Evolutionary conservation across 2,329 filamentous ascomycete species (phyloP).

Genomic region (Talaromyces pinophilus): DNA sequence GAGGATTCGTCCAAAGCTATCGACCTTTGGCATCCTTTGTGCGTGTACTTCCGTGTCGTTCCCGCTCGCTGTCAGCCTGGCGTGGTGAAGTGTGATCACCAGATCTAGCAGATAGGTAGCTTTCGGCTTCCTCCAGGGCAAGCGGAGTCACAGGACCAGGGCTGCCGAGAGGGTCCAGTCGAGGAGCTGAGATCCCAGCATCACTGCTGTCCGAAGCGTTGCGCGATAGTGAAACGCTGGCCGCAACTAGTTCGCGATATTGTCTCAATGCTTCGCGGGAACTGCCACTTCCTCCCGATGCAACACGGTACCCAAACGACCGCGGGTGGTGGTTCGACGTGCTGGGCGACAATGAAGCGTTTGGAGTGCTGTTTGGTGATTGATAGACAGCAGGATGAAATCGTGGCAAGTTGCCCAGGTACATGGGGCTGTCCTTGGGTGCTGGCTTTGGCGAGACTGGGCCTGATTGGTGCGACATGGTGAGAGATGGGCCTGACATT

Average conservation of each 20-base stretch:
- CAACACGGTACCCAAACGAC: slow-evolving; percentile 36
- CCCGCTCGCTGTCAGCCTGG: slow-evolving; percentile 24
- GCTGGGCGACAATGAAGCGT: slow-evolving; percentile 30
- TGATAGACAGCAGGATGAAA: slow-evolving; percentile 51
- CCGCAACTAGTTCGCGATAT: slow-evolving; percentile 47
- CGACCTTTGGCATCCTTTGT: slow-evolving; percentile 22
- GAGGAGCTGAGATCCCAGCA: slow-evolving; percentile 46
- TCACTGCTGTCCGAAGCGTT: slow-evolving; percentile 31
- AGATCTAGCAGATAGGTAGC: slow-evolving; percentile 43
- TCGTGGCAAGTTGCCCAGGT: slow-evolving; percentile 46
- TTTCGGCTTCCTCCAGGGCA: slow-evolving; percentile 43
- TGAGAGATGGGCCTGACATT: slow-evolving; percentile 25
- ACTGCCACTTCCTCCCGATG: slow-evolving; percentile 37
- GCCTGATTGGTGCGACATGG: slow-evolving; percentile 40
- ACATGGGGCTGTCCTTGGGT: slow-evolving; percentile 41
- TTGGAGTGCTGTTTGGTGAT: slow-evolving; percentile 30
- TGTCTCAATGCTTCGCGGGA: slow-evolving; percentile 44
- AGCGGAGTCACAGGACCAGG: slow-evolving; percentile 51
- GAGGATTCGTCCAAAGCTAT: slow-evolving; percentile 1
- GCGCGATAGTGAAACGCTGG: slow-evolving; percentile 34
- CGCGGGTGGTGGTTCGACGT: slow-evolving; percentile 34
- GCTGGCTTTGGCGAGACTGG: slow-evolving; percentile 34
- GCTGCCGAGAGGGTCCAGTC: slow-evolving; percentile 48
- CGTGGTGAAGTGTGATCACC: slow-evolving; percentile 18
- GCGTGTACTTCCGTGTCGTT: slow-evolving; percentile 7